phyloP scores from a whole-genome alignment of 192 early-diverging fungal genomes.

The Cetraspora pellucida region DNA sequence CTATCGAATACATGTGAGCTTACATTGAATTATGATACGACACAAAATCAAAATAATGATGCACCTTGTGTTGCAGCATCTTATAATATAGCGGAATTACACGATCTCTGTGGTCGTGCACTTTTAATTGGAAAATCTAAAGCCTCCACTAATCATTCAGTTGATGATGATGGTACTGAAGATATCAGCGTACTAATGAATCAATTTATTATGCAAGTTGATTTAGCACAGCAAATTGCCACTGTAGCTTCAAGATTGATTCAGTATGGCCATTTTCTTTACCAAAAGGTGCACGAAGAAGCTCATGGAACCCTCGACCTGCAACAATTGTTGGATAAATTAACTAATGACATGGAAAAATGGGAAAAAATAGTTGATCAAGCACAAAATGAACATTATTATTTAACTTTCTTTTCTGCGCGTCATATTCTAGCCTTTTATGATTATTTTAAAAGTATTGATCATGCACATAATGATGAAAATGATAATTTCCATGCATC shows the following conservation, averaged over 20 bases:
- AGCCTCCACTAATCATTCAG: too few species aligned
- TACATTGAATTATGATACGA: neutral
- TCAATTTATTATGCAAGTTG: constrained; percentile 20
- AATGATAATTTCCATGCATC: too few species aligned
- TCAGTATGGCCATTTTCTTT: neutral
- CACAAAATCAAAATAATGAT: too few species aligned
- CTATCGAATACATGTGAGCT: neutral
- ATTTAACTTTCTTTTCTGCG: constrained; percentile 2
- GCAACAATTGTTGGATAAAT: neutral
- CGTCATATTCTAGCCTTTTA: constrained; percentile 7
- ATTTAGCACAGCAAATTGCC: constrained; percentile 15
- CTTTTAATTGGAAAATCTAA: constrained; percentile 13
- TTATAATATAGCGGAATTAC: constrained; percentile 19
- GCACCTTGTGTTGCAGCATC: neutral
- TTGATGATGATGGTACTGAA: neutral
- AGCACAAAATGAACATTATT: constrained; percentile 6
- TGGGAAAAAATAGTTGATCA: neutral
- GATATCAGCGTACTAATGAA: neutral
- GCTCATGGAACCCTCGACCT: neutral
- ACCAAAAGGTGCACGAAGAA: neutral
- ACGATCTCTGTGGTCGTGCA: constrained; percentile 18
- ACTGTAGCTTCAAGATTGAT: neutral
- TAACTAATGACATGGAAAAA: neutral
- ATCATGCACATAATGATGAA: too few species aligned
- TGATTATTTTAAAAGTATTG: neutral